Evolutionary conservation across 164 flowering plant species (phyloP), one percentile per base, ranked within the genome.

Genomic region (Magnolia changhungtana): DNA sequence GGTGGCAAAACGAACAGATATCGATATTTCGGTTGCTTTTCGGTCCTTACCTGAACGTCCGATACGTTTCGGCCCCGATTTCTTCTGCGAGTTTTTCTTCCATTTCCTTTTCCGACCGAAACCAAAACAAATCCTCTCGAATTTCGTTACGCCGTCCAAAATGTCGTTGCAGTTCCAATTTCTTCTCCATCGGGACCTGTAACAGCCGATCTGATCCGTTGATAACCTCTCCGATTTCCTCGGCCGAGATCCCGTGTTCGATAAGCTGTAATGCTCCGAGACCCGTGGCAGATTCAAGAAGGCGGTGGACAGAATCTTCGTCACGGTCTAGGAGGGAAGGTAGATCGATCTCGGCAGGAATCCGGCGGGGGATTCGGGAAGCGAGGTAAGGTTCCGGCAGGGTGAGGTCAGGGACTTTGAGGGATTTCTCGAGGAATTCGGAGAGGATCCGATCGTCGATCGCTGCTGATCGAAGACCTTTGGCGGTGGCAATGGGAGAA

Each of bases 401-500:
- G 8, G 72, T n/a, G 18, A 89, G 89, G 24, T 82, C 83, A 8
- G 95, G 92, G 55, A 89, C 61, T 2, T 72, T 83, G 1, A 82
- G 72, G 0, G 87, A 80, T 8, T 77, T 80, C 23, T 85, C 81
- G 50, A 91, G 89, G 80, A 77, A 87, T 18, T 82, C 79, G 31
- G 83, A 61, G 63, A 91, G 77, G 70, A 78, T 74, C 51, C 78
- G 77, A 63, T 90, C 89, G 72, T 85, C 72, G 68, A 83, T 77
- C 58, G 89, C 91, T 0, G 91, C 88, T 16, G 91, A 84, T 72
- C 89, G 86, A 3, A 80, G 76, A 37, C 94, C 94, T 58, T 59
- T 85, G 5, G 75, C 93, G 20, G 85, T 90, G 21, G 94, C 87
- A 74, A 91, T 84, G 5, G 90, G 96, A 3, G 93, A 81, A 0